These are phyloP conservation scores for Kodamaea laetipori DNA, from an alignment of 805 yeast species.

Conservation along the genomic window DNA sequence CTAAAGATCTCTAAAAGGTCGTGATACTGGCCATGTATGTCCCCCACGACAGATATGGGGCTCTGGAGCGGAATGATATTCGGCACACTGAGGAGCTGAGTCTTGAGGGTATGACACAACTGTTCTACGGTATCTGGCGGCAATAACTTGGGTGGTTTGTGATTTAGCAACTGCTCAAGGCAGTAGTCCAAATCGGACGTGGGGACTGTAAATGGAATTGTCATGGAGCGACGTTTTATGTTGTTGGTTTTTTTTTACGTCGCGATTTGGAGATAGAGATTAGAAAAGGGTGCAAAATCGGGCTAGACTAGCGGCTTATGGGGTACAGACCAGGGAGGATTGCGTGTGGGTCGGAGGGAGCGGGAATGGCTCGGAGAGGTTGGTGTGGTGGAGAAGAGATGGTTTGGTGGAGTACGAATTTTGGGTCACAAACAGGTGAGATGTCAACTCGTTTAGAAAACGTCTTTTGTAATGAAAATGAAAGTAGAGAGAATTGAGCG, in stretches of 20 bases:
- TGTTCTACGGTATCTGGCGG: slow-evolving; percentile 45
- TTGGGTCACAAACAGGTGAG: too few relatives aligned
- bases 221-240: slow-evolving; percentile 25
- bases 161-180: slow-evolving; percentile 42
- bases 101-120: slow-evolving; percentile 68
- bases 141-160: slow-evolving; percentile 44
- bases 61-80: slow-evolving; percentile 82
- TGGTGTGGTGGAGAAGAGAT: too few relatives aligned
- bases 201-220: slow-evolving; percentile 34
- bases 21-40: slow-evolving; percentile 96
- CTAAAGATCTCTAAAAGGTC: slow-evolving; percentile 89
- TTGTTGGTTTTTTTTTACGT: slow-evolving; percentile 4
- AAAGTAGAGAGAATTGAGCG: too few relatives aligned
- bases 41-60: slow-evolving; percentile 96
- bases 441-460: too few relatives aligned
- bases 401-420: too few relatives aligned
- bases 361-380: too few relatives aligned
- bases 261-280: neutral
- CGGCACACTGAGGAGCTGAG: slow-evolving; percentile 74
- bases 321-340: too few relatives aligned
- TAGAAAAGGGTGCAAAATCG: neutral
- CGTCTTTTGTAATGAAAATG: too few relatives aligned
- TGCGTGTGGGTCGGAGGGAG: too few relatives aligned
- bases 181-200: slow-evolving; percentile 44
- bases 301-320: neutral